Base-by-base conservation (phyloP, 1,139 yeast species). In the Diutina neorugosa region DNA sequence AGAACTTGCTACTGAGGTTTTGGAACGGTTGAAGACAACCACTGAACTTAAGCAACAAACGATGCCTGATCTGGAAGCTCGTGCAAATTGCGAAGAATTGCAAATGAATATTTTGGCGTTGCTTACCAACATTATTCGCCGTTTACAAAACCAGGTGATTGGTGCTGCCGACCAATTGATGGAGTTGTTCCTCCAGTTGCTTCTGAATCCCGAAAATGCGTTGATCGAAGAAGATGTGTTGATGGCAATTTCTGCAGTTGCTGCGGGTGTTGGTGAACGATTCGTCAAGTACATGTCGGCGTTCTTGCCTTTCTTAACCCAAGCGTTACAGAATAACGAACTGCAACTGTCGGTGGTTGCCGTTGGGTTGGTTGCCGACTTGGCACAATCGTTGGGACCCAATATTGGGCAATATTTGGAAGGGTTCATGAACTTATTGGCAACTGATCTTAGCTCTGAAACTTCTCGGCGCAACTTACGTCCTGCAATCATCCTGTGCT, bases 281-380 rank as follows among this genome's bases (percentile, higher is more conserved):
- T 93, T 93, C 66, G 75, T 77, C 60, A 81, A 80, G 62, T 93
- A 89, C 66, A 81, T 91, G 82, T 84, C 80, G 55, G 79, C 86
- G 3, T 88, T 93, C 65, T 74, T 87, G 57, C 98, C 98, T 53
- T 90, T 76, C 65, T 76, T 93, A 65, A 81, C 82, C 20, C 76
- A 77, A 57, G 96, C 96, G 0, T 75, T 93, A 59, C 80, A 81
- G 61, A 91, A 89, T 67, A 82, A 87, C 11, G 96, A 89, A 52
- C 81, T 90, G 8, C 87, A 91, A 48, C 82, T 90, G 21, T 84
- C 96, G 61, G 80, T 78, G 58, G 87, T 96, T 14, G 96, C 98
- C 2, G 89, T 93, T 56, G 98, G 98, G 4, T 78, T 94, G 55
- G 91, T 93, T 56, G 97, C 97, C n/a, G 98, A 93, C 69, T 84